Evolutionary conservation across 2,329 filamentous ascomycete genomes (phyloP).

Genomic region (Karstenula rhodostoma): DNA sequence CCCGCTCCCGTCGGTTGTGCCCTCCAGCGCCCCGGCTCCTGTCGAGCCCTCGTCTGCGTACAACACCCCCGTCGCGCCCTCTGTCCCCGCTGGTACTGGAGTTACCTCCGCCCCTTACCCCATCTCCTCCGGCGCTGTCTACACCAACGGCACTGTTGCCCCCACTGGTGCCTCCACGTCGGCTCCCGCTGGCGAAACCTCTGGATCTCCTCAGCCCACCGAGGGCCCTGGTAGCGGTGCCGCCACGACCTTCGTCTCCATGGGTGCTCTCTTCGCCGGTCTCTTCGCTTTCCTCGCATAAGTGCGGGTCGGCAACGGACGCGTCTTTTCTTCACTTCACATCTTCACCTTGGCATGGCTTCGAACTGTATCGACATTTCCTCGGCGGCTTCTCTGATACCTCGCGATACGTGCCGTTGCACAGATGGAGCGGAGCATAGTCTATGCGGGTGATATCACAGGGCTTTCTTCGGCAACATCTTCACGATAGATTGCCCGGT

Average conservation of each 20-base stretch:
- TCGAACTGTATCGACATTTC: conserved; percentile 7
- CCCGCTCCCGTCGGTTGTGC: conserved; percentile 10
- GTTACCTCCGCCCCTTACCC: conserved; percentile 3
- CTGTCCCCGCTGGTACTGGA: conserved; percentile 14
- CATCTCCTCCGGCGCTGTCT: conserved; percentile 1
- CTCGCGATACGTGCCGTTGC: conserved; percentile 5
- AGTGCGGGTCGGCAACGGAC: not conserved
- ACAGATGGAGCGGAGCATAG: conserved; percentile 11
- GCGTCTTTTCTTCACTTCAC: conserved; percentile 7
- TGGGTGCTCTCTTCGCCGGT: conserved; percentile 5
- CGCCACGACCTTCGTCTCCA: conserved; percentile 1
- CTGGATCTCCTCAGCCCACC: conserved; percentile 1
- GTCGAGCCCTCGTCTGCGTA: conserved; percentile 3
- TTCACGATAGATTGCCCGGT: not conserved
- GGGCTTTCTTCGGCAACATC: conserved; percentile 7
- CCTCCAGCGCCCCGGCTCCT: conserved; percentile 4
- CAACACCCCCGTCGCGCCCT: conserved; percentile 9
- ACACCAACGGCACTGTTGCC: not conserved
- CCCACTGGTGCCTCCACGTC: conserved; percentile 3
- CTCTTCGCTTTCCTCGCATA: conserved; percentile 13
- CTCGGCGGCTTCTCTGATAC: conserved; percentile 6
- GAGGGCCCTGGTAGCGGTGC: not conserved
- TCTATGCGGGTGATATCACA: conserved; percentile 8
- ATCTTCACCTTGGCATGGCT: conserved; percentile 1
- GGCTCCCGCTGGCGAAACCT: not conserved